Percentiles rank a stretch among this genome's conserved stretches.
Evolutionary conservation across 768 basidiomycete genomes (phyloP).

Genomic region (Mycena chlorophos): DNA sequence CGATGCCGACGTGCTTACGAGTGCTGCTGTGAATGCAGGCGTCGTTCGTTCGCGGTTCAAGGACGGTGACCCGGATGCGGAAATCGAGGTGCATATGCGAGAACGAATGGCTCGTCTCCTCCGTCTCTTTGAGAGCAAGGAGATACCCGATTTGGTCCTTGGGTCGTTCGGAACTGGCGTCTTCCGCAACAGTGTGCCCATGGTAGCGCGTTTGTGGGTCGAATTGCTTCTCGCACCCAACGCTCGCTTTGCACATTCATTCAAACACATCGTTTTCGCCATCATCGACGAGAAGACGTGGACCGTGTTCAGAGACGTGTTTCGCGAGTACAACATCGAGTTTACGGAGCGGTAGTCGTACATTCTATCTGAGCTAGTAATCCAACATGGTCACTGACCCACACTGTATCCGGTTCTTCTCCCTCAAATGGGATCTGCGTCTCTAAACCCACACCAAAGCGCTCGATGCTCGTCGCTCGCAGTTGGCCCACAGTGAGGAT

Average conservation of each 20-base stretch:
- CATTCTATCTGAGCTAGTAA: conserved; percentile 32
- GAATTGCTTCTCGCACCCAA: conserved; percentile 51
- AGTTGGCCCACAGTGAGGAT: conserved; percentile 41
- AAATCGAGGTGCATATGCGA: conserved; percentile 58
- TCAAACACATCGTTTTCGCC: conserved; percentile 67
- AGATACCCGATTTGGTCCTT: conserved; percentile 59
- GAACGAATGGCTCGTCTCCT: conserved; percentile 73
- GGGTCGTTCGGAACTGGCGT: conserved; percentile 82
- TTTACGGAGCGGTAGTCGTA: conserved; percentile 3
- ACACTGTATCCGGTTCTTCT: conserved; percentile 28
- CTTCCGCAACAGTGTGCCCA: conserved; percentile 61
- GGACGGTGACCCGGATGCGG: background rate
- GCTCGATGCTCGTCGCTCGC: conserved; percentile 34
- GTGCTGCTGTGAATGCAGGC: conserved; percentile 59
- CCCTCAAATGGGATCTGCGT: conserved; percentile 11
- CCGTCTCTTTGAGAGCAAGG: conserved; percentile 61
- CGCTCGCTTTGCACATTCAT: conserved; percentile 57
- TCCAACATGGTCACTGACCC: conserved; percentile 52
- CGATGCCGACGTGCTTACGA: conserved; percentile 50
- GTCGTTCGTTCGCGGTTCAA: conserved; percentile 36
- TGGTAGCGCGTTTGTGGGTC: conserved; percentile 64
- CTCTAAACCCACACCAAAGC: conserved; percentile 41
- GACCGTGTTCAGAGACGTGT: conserved; percentile 25
- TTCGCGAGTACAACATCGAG: conserved; percentile 14
- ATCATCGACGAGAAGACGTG: conserved; percentile 56